Conservation (phyloP, 2,329 filamentous ascomycete species). For the Neocucurbitaria cava region DNA sequence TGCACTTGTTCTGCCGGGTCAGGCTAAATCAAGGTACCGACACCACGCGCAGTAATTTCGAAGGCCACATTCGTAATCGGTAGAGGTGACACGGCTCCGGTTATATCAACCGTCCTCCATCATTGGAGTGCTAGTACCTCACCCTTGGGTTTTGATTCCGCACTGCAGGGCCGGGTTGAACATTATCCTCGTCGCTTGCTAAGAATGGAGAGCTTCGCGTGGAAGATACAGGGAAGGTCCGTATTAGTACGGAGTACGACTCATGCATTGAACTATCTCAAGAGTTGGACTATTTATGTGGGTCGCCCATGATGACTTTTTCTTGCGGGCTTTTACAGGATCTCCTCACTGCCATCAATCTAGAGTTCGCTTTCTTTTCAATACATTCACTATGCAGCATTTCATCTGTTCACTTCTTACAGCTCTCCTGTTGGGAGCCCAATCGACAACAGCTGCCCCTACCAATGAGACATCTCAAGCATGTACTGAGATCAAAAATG, state of each 20-base stretch:
- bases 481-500: conserved; percentile 25
- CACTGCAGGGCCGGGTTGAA: neutral
- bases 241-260: neutral
- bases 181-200: neutral
- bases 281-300: neutral
- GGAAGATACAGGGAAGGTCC: neutral
- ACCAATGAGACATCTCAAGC: conserved; percentile 23
- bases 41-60: neutral
- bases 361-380: neutral
- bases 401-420: neutral
- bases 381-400: neutral
- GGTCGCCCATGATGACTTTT: neutral
- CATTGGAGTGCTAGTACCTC: neutral
- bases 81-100: neutral
- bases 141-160: neutral
- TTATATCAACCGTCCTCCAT: neutral
- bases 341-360: neutral
- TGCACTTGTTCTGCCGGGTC: neutral
- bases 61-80: conserved; percentile 1
- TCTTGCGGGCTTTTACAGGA: neutral
- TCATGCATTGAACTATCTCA: neutral
- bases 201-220: neutral
- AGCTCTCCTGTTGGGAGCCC: conserved; percentile 12
- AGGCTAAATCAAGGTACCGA: neutral
- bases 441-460: conserved; percentile 13